Evolutionary conservation across 1,284 basidiomycete species (phyloP).

Genomic region (Xerocomus minutiporus): DNA sequence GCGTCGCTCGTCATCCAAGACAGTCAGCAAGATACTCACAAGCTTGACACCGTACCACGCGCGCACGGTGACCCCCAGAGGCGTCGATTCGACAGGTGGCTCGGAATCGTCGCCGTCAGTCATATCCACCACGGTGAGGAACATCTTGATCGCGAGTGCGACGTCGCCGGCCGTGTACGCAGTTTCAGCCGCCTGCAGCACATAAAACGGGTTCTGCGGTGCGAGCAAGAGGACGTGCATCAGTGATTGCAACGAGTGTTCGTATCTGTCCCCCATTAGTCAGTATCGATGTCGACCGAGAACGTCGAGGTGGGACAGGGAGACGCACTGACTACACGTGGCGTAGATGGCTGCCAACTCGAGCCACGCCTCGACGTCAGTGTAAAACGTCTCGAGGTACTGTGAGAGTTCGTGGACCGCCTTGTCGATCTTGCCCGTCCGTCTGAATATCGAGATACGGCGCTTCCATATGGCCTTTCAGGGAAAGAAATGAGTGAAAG

Average conservation of each 20-base stretch:
- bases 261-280: constrained; percentile 27
- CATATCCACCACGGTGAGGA: constrained; percentile 82
- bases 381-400: constrained; percentile 91
- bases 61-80: constrained; percentile 55
- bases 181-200: constrained; percentile 82
- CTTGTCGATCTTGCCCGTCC: constrained; percentile 56
- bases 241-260: constrained; percentile 59
- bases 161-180: constrained; percentile 77
- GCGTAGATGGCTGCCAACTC: constrained; percentile 90
- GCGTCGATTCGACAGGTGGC: constrained; percentile 44
- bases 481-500: constrained; percentile 23
- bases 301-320: neutral
- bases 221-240: constrained; percentile 79
- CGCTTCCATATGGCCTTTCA: constrained; percentile 75
- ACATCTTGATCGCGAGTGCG: constrained; percentile 78
- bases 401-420: constrained; percentile 73
- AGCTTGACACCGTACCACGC: constrained; percentile 88
- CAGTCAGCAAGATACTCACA: constrained; percentile 42
- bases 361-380: constrained; percentile 89
- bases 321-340: constrained; percentile 67
- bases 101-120: constrained; percentile 53
- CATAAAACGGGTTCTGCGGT: constrained; percentile 82
- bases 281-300: constrained; percentile 34
- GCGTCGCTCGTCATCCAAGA: neutral
- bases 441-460: constrained; percentile 66